These are phyloP conservation scores for Silene vulgaris DNA, from an alignment of 179 eudicot species.

Conservation along the genomic window DNA sequence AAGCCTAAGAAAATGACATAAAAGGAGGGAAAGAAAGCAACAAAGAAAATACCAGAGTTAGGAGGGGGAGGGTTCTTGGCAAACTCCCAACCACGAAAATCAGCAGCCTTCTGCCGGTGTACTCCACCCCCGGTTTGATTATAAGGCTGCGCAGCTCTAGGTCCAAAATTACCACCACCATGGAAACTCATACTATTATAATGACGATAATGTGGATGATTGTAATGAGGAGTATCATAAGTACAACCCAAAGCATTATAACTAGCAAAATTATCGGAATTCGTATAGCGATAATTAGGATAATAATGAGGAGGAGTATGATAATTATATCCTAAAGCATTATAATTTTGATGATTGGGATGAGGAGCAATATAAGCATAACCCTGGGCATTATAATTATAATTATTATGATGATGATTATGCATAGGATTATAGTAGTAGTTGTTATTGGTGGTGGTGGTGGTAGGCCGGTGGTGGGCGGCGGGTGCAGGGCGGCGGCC, in stretches of 20 bases:
- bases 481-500: conserved; percentile 32
- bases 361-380: conserved; percentile 11
- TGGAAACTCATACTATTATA: conserved; percentile 2
- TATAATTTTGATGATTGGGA: not conserved
- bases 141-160: conserved; percentile 22
- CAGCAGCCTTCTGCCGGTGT: conserved; percentile 37
- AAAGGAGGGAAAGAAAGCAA: not conserved
- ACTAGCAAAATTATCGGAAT: not conserved
- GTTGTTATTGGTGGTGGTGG: not conserved
- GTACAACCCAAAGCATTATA: conserved; percentile 9
- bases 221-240: not conserved
- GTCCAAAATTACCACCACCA: conserved; percentile 10
- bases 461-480: conserved; percentile 26
- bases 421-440: not conserved
- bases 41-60: conserved; percentile 33
- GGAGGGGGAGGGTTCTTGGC: conserved; percentile 48
- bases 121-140: conserved; percentile 22
- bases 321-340: conserved; percentile 13
- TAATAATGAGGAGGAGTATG: not conserved
- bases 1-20: not conserved
- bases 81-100: conserved; percentile 63
- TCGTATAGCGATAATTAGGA: not conserved
- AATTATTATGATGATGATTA: conserved; percentile 2
- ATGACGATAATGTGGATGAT: not conserved
- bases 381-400: conserved; percentile 4